Percentiles rank a stretch among this genome's conserved stretches.
Conservation (phyloP, 2,329 filamentous ascomycete genomes). For the Microdochium nivale region DNA sequence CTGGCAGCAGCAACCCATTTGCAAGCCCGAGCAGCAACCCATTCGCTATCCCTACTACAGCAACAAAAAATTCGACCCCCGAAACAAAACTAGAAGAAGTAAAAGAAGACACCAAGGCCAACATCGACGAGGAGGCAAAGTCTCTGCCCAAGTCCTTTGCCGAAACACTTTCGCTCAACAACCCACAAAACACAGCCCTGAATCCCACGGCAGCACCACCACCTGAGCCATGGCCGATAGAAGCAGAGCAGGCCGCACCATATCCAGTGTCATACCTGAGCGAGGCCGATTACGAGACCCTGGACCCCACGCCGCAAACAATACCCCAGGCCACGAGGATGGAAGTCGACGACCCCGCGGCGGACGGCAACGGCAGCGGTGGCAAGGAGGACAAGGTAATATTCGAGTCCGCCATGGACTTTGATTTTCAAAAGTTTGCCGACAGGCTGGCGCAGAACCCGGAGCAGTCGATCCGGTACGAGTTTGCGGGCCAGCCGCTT, state of each 20-base stretch:
- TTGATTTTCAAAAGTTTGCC: constrained; percentile 71
- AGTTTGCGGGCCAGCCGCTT: constrained; percentile 64
- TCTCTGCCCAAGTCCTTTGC: constrained; percentile 57
- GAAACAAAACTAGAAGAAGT: constrained; percentile 3
- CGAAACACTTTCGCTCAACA: constrained; percentile 68
- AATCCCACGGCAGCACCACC: constrained; percentile 28
- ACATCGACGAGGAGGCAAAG: constrained; percentile 10
- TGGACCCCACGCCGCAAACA: constrained; percentile 52
- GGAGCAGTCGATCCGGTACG: constrained; percentile 74
- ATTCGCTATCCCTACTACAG: constrained; percentile 6
- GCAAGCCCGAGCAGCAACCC: constrained; percentile 34
- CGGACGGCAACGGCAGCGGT: constrained; percentile 17
- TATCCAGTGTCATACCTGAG: constrained; percentile 73
- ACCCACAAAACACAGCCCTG: constrained; percentile 25
- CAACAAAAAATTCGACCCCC: background rate
- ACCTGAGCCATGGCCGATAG: constrained; percentile 67
- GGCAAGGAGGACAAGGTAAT: constrained; percentile 58
- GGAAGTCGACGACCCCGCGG: constrained; percentile 30
- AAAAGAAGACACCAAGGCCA: constrained; percentile 16
- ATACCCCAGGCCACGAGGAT: constrained; percentile 39
- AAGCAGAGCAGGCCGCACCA: constrained; percentile 53
- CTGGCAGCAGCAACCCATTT: constrained; percentile 52
- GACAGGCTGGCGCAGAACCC: constrained; percentile 72
- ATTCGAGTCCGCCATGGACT: constrained; percentile 69
- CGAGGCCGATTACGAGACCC: constrained; percentile 86